These are phyloP conservation scores for Cucumis cinereus DNA, from an alignment of 306 rosid species.

Conservation along the genomic window DNA sequence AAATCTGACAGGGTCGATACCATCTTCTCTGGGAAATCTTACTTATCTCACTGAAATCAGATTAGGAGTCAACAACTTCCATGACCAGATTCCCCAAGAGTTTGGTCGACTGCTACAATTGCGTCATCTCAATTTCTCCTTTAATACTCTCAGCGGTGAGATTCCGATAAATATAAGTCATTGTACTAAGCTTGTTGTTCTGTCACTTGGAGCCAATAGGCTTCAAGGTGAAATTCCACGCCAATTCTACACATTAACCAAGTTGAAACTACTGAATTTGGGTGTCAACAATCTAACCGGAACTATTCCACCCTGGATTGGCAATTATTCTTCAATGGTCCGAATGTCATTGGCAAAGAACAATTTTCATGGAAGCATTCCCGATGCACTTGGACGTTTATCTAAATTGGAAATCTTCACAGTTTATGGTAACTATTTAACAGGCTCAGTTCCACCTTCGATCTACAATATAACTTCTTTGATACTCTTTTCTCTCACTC, in stretches of 20 bases:
- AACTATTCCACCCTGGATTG: constrained; percentile 40
- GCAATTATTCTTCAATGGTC: constrained; percentile 27
- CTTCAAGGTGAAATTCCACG: constrained; percentile 12
- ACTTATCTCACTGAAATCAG: constrained; percentile 19
- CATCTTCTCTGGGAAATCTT: constrained; percentile 27
- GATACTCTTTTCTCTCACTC: constrained; percentile 8
- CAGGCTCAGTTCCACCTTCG: background rate
- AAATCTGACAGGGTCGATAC: constrained; percentile 6
- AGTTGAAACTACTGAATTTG: background rate
- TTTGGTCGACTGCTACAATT: constrained; percentile 9
- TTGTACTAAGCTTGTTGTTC: background rate
- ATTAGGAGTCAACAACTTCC: constrained; percentile 10
- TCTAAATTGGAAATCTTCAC: background rate
- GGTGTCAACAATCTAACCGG: constrained; percentile 21
- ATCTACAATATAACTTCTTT: constrained; percentile 2
- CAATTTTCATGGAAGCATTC: background rate
- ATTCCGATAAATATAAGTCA: background rate
- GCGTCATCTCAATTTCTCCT: constrained; percentile 4
- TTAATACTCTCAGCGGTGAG: background rate
- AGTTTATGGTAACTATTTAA: background rate
- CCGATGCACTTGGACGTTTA: background rate
- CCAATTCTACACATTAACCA: constrained; percentile 6
- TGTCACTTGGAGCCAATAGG: background rate
- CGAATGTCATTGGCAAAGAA: background rate
- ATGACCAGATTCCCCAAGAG: constrained; percentile 22